These are phyloP conservation scores for Saccharomyces uvarum DNA, from an alignment of 1,139 yeast genomes.

Conservation along the genomic window DNA sequence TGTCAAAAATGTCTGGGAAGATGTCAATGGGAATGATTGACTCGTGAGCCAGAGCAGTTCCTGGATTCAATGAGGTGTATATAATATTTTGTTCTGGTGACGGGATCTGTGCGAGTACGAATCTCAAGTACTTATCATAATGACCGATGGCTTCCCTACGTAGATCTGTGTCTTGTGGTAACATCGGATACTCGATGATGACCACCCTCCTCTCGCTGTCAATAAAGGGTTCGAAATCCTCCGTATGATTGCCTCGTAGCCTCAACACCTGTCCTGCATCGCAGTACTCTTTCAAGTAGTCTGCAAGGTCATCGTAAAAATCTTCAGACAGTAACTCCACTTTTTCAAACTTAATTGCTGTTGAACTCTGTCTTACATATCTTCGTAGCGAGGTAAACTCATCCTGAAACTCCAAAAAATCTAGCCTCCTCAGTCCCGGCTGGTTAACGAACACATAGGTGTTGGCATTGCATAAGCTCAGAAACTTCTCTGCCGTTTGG, in stretches of 20 bases:
- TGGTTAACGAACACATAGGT: conserved; percentile 60
- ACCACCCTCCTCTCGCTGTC: conserved; percentile 60
- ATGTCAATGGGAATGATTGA: conserved; percentile 19
- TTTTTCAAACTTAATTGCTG: conserved; percentile 39
- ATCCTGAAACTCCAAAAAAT: conserved; percentile 40
- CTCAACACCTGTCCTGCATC: conserved; percentile 17
- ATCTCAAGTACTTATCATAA: conserved; percentile 47
- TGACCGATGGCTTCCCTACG: conserved; percentile 32
- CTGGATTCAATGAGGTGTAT: conserved; percentile 35
- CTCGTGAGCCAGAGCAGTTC: conserved; percentile 8
- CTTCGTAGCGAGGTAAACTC: conserved; percentile 49
- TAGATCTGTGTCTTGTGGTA: conserved; percentile 36
- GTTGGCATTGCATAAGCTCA: conserved; percentile 61
- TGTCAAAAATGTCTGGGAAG: conserved; percentile 30
- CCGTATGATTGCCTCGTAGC: conserved; percentile 18
- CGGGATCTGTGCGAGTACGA: conserved; percentile 55
- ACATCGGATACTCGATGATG: conserved; percentile 43
- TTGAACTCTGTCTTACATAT: conserved; percentile 53
- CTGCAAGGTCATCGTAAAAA: conserved; percentile 25
- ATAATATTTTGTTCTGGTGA: conserved; percentile 55
- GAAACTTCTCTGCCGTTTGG: conserved; percentile 41
- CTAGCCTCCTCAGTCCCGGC: conserved; percentile 60
- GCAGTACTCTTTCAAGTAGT: conserved; percentile 17
- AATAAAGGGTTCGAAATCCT: conserved; percentile 37
- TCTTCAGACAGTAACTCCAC: conserved; percentile 35